These are phyloP conservation scores for Pseudogymnoascus sp. DNA, from an alignment of 2,329 filamentous ascomycete species.

Conservation along the genomic window DNA sequence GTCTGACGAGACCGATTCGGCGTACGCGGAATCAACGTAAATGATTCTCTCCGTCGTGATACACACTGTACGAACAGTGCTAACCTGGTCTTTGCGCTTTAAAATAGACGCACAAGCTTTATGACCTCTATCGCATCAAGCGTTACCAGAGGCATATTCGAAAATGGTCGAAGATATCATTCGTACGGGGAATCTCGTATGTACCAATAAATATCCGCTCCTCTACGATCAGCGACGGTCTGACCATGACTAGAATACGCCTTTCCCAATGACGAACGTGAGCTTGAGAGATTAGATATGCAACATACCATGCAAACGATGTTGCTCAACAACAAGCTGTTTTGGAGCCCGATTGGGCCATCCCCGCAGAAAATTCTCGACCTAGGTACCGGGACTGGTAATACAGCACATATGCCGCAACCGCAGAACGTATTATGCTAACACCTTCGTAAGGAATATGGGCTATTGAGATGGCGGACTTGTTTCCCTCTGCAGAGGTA, in stretches of 20 bases:
- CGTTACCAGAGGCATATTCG: constrained; percentile 36
- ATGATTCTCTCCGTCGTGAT: background rate
- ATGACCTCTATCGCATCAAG: constrained; percentile 32
- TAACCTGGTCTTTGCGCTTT: background rate
- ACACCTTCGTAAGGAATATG: background rate
- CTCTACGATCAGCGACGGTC: background rate
- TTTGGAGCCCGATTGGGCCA: background rate
- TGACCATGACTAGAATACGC: constrained; percentile 19
- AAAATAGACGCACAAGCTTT: background rate
- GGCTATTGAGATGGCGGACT: background rate
- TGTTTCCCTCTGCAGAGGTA: background rate
- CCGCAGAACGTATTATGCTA: background rate
- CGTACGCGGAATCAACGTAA: background rate
- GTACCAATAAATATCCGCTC: background rate
- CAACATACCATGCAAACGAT: background rate
- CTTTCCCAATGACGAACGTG: constrained; percentile 18
- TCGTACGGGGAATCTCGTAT: constrained; percentile 28
- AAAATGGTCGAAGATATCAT: constrained; percentile 40
- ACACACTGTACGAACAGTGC: background rate
- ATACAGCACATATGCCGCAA: background rate
- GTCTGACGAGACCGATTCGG: background rate
- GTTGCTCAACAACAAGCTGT: background rate
- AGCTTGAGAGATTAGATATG: constrained; percentile 19
- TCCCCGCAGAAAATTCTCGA: constrained; percentile 16
- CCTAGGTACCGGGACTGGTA: constrained; percentile 17